A percentile compares a stretch with the other conserved stretches of the same genome.
These are phyloP conservation scores for Astragalus membranaceus DNA, from an alignment of 306 rosid species.

Conservation along the genomic window DNA sequence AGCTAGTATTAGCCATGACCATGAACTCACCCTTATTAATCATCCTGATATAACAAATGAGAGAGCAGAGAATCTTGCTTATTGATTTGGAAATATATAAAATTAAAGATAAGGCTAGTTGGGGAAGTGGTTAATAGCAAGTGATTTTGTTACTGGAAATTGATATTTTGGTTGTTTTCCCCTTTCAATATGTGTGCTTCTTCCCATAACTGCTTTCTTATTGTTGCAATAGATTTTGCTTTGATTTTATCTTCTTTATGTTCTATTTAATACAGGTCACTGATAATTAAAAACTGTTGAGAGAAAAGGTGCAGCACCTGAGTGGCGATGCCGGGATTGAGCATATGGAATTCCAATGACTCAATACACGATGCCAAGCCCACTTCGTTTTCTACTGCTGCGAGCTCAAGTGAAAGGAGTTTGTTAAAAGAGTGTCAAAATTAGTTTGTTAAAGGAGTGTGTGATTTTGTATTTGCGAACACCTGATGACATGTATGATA, in stretches of 20 bases:
- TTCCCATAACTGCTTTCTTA: constrained; percentile 4
- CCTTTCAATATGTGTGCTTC: neutral
- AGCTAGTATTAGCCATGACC: too few relatives aligned
- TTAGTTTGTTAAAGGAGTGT: neutral
- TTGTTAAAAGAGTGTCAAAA: neutral
- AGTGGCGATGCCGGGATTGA: constrained; percentile 87
- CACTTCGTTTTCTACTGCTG: constrained; percentile 26
- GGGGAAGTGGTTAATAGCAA: too few relatives aligned
- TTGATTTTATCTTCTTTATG: neutral
- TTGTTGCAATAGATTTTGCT: neutral
- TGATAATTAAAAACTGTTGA: constrained; percentile 68
- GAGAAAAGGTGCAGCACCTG: constrained; percentile 77
- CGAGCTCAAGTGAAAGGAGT: constrained; percentile 31
- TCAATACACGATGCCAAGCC: constrained; percentile 33
- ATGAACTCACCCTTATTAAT: neutral
- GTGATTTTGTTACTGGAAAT: too few relatives aligned
- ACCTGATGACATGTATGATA: neutral
- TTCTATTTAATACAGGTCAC: constrained; percentile 44
- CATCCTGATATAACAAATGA: neutral
- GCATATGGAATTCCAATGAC: constrained; percentile 53
- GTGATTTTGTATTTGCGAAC: neutral
- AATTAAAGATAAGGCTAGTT: too few relatives aligned
- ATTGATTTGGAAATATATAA: neutral
- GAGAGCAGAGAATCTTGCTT: neutral
- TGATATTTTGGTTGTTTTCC: neutral